Conservation (phyloP, 108 stramenopile genomes). For the Halocafeteria seosinensis region DNA sequence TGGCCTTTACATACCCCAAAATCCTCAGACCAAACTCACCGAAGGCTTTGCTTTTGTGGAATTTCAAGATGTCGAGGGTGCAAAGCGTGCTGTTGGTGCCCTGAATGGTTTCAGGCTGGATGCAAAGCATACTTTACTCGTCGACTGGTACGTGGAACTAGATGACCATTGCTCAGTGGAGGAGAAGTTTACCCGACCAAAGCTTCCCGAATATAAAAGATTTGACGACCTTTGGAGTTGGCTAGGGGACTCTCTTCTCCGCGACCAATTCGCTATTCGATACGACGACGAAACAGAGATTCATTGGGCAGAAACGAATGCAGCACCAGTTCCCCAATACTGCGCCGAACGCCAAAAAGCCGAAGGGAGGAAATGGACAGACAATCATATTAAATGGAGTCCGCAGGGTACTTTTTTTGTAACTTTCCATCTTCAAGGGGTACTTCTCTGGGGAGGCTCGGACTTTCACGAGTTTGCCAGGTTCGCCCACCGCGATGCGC, state of each 20-base stretch:
- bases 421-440: constrained; percentile 18
- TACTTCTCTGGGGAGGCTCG: constrained; percentile 18
- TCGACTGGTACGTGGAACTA: constrained; percentile 12
- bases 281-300: constrained; percentile 17
- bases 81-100: constrained; percentile 11
- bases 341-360: constrained; percentile 13
- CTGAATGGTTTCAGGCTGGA: constrained; percentile 12
- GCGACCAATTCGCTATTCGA: constrained; percentile 18
- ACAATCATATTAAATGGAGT: constrained; percentile 16
- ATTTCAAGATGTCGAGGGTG: constrained; percentile 5
- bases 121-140: constrained; percentile 19
- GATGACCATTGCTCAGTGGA: constrained; percentile 1
- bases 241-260: constrained; percentile 8
- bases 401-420: constrained; percentile 18
- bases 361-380: constrained; percentile 16
- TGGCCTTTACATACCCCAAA: constrained; percentile 10
- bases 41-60: constrained; percentile 14
- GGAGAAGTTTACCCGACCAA: constrained; percentile 12
- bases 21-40: background rate
- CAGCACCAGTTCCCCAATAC: background rate
- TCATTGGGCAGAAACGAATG: constrained; percentile 3
- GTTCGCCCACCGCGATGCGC: constrained; percentile 16
- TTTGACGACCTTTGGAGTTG: constrained; percentile 1
- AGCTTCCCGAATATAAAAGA: constrained; percentile 2
- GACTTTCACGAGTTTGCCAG: constrained; percentile 12